Base-by-base conservation (phyloP, 116 monocot species). In the Thalassia testudinum region DNA sequence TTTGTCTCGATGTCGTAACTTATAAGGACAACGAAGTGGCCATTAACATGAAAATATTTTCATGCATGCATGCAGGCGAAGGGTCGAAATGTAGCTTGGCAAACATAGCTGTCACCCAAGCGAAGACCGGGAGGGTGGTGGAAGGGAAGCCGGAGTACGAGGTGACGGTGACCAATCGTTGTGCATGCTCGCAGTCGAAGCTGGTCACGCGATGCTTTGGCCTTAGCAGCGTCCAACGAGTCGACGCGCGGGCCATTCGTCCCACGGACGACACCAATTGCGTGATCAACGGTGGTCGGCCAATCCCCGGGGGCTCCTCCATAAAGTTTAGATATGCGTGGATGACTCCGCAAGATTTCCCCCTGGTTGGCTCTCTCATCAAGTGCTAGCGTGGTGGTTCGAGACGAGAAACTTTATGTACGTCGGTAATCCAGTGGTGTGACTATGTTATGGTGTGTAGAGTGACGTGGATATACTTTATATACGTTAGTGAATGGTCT, bases 321-420 rank as follows among this genome's bases (percentile, higher is more conserved):
- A 44, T 77, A 17, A 54, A 26, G 37, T 77, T 77, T 64, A 67
- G 43, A 25, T 77, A 72, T 42, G 77, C 77, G 0, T 77, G 77
- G 77, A 53, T 54, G 62, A 77, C 72, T 2, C 77, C 77, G 16
- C 63, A 63, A 28, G 77, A 77, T 38, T 77, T 77, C 48, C 53
- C 67, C 7, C 5, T 72, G 7, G 68, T 68, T 29, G 64, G 54
- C 45, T 72, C 75, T 17, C 12, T 3, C 19, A 26, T 58, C 43
- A 25, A 17, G 6, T 66, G 66, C 42, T 58, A 50, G 50, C 17
- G 48, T n/a, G n/a, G 47, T 6, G 27, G 30, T 5, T 34, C 6
- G 30, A 5, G 30, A 34, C 30, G 30, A 34, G n/a, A n/a, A n/a
- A n/a, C n/a, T n/a, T n/a, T n/a, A n/a, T n/a, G n/a, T n/a, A n/a